Conservation (phyloP, 1,284 basidiomycete genomes). For the Crucibulum parvulum region DNA sequence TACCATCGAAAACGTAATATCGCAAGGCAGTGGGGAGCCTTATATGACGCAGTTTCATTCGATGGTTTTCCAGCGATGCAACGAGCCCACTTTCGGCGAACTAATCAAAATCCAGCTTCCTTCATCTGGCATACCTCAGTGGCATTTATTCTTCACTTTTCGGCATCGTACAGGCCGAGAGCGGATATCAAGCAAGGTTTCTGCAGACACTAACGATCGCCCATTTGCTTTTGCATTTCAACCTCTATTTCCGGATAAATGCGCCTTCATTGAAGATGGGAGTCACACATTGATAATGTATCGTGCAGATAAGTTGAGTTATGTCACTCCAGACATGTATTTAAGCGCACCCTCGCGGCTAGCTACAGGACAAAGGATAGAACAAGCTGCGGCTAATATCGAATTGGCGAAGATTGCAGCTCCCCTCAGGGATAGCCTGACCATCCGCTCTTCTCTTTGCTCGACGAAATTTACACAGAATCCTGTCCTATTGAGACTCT, state of each 20-base stretch:
- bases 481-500: slow-evolving; percentile 80
- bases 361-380: slow-evolving; percentile 58
- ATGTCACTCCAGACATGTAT: slow-evolving; percentile 74
- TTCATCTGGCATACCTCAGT: slow-evolving; percentile 71
- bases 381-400: slow-evolving; percentile 64
- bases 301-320: slow-evolving; percentile 72
- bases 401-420: slow-evolving; percentile 73
- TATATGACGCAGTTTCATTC: slow-evolving; percentile 85
- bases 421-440: slow-evolving; percentile 80
- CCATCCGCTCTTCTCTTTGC: slow-evolving; percentile 89
- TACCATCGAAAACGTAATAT: slow-evolving; percentile 79
- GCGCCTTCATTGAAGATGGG: slow-evolving; percentile 91
- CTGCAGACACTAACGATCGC: slow-evolving; percentile 58
- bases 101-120: slow-evolving; percentile 90
- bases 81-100: slow-evolving; percentile 91
- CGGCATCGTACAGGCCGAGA: slow-evolving; percentile 75
- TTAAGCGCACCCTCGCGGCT: slow-evolving; percentile 70
- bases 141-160: slow-evolving; percentile 96
- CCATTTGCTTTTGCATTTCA: slow-evolving; percentile 95
- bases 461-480: slow-evolving; percentile 96
- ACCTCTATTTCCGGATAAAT: slow-evolving; percentile 83
- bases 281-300: slow-evolving; percentile 88
- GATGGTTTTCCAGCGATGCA: slow-evolving; percentile 88
- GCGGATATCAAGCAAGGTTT: slow-evolving; percentile 44
- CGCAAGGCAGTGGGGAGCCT: slow-evolving; percentile 87